Evolutionary conservation across 192 early-diverging fungal genomes (phyloP), one percentile per base, ranked within the genome.

Genomic region (Backusella australiensis): DNA sequence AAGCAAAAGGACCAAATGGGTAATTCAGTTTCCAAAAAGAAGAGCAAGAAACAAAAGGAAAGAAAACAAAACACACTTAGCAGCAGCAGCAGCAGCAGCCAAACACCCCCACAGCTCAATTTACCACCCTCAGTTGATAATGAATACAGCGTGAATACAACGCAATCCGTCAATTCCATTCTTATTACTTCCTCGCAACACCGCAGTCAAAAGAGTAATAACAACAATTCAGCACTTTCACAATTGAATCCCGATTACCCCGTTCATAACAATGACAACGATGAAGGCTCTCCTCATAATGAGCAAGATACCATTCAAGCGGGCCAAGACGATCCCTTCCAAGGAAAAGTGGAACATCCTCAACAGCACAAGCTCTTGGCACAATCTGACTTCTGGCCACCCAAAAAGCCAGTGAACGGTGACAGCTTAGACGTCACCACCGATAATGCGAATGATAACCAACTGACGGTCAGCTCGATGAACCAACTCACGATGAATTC

Each of bases 121-220:
- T 36, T 36, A 36, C 67, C 41, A 17, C 26, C 12, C 4, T 0
- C 41, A 34, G 67, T 69, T 19, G 82, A 83, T 39, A 83, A 83
- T 72, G 82, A 83, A 19, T 74, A 72, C 34, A 80, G 78, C 39
- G 74, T 73, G 6, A 83, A 83, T 66, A 83, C 82, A 1, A 76
- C 82, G 6, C 75, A 79, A 23, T 83, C 82, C 2, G 82, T 83
- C 32, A 80, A 76, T 44, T 83, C 82, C 9, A 83, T 83, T 63
- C 67, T 83, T 19, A 75, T 79, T 15, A 79, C 35, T 23, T 79
- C 77, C 11, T 73, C 73, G 44, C 77, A 74, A 67, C 73, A 73
- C 32, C 68, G 73, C 8, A 35, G 36, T 59, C 59, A 59, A 15
- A 29, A 36, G 6, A 59, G 6, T 2, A 44, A 59, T 6, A 56